phyloP scores from a whole-genome alignment of 139 green algal species.

The Chlorella vulgaris region DNA sequence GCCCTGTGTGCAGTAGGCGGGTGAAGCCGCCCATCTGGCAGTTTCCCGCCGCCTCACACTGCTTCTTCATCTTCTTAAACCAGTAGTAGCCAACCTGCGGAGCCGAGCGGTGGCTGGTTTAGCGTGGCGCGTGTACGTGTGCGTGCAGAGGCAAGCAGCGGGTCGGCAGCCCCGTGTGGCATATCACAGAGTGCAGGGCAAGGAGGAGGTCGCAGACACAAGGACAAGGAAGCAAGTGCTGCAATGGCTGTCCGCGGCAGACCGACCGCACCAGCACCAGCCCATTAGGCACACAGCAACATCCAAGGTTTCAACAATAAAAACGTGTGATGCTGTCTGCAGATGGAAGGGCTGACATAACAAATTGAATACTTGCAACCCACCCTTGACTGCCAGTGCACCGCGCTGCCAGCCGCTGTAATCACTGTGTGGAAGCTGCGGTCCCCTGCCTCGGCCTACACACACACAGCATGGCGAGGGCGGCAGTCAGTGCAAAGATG shows the following conservation, averaged over 20 bases:
- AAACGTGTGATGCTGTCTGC: no score
- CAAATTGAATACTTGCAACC: slow-evolving; percentile 78
- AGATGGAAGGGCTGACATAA: no score
- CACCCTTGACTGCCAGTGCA: slow-evolving; percentile 87
- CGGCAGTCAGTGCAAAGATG: no score
- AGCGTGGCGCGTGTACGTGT: no score
- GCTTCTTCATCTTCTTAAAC: slow-evolving; percentile 79
- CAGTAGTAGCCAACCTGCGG: slow-evolving; percentile 66
- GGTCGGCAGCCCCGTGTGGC: no score
- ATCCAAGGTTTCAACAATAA: no score
- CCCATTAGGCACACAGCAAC: no score
- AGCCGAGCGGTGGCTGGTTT: background rate
- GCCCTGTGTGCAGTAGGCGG: slow-evolving; percentile 90
- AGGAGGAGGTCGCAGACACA: no score
- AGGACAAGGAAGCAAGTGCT: no score
- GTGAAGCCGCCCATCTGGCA: slow-evolving; percentile 96
- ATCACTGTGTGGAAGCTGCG: slow-evolving; percentile 82
- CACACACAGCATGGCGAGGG: background rate
- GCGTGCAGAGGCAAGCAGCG: no score
- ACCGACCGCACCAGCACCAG: background rate
- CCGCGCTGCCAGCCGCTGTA: slow-evolving; percentile 74
- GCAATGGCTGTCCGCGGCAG: no score
- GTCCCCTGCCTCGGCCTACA: slow-evolving; percentile 31
- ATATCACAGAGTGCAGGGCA: no score
- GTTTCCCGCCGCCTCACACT: slow-evolving; percentile 64